Evolutionary conservation across 2,329 filamentous ascomycete species (phyloP).

Genomic region (Aureobasidium namibiae): DNA sequence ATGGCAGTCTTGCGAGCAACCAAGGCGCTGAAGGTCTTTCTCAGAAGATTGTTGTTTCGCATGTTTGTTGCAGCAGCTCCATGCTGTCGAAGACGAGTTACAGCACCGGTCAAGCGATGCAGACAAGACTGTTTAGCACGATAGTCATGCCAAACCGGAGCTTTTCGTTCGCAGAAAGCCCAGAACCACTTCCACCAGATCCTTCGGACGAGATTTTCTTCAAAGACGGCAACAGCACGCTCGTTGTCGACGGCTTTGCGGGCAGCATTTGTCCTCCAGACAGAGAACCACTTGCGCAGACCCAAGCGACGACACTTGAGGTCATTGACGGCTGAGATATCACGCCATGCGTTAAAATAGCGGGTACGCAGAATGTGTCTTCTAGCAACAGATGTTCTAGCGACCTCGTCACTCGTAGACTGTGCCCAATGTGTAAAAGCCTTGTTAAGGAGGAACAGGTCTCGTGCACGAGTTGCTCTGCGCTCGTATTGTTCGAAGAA

Average conservation of each 20-base stretch:
- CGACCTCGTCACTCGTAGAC: constrained; percentile 54
- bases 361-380: constrained; percentile 61
- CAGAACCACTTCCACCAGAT: constrained; percentile 31
- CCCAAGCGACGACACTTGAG: constrained; percentile 45
- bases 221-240: constrained; percentile 24
- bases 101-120: background rate
- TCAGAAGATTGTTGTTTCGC: background rate
- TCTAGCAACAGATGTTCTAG: constrained; percentile 59
- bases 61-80: background rate
- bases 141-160: constrained; percentile 26
- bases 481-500: constrained; percentile 50
- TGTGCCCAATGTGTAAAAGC: constrained; percentile 63
- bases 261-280: constrained; percentile 42
- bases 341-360: constrained; percentile 62
- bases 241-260: constrained; percentile 29
- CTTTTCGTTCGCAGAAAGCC: constrained; percentile 27
- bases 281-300: constrained; percentile 44
- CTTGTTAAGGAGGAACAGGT: constrained; percentile 57
- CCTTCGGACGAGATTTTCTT: constrained; percentile 26
- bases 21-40: background rate
- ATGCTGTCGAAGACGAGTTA: background rate
- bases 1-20: background rate
- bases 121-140: constrained; percentile 19
- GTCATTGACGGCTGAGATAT: constrained; percentile 55
- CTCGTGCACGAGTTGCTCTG: constrained; percentile 55